These are phyloP conservation scores for Ganoderma multipileum DNA, from an alignment of 1,284 basidiomycete species.

Conservation along the genomic window DNA sequence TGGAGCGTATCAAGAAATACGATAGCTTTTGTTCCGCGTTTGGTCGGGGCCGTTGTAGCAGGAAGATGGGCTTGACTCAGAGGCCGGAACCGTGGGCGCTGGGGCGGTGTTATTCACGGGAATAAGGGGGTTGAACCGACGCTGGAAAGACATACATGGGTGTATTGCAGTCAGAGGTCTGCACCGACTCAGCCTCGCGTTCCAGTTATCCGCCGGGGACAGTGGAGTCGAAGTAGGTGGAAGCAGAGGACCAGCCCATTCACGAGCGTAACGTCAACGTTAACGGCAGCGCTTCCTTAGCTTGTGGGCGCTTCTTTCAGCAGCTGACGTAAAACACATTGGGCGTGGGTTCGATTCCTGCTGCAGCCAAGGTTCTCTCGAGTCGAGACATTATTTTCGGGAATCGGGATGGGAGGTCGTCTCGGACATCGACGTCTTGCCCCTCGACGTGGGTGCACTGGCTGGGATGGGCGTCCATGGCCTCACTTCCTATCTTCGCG, in stretches of 20 bases:
- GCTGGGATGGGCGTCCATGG: constrained; percentile 81
- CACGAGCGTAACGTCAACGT: too few species aligned
- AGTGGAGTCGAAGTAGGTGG: too few species aligned
- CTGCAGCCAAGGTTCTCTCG: background rate
- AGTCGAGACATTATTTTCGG: background rate
- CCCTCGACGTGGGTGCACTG: constrained; percentile 11
- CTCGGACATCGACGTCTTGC: background rate
- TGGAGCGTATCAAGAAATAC: background rate
- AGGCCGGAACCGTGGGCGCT: background rate
- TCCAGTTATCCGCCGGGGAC: too few species aligned
- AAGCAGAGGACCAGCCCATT: too few species aligned
- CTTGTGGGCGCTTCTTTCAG: too few species aligned
- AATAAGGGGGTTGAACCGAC: background rate
- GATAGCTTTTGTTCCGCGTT: background rate
- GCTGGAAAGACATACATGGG: background rate
- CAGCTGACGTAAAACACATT: background rate
- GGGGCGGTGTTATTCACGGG: background rate
- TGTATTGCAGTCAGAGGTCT: background rate
- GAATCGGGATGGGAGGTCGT: background rate
- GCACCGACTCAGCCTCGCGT: too few species aligned
- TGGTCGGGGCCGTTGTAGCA: background rate
- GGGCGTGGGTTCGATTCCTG: background rate
- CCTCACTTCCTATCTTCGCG: constrained; percentile 79
- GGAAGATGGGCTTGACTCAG: background rate
- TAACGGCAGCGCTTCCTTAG: too few species aligned